Percentiles rank a stretch among this genome's conserved stretches.
Evolutionary conservation across 179 eudicot species (phyloP).

Genomic region (Beta macrorhiza): DNA sequence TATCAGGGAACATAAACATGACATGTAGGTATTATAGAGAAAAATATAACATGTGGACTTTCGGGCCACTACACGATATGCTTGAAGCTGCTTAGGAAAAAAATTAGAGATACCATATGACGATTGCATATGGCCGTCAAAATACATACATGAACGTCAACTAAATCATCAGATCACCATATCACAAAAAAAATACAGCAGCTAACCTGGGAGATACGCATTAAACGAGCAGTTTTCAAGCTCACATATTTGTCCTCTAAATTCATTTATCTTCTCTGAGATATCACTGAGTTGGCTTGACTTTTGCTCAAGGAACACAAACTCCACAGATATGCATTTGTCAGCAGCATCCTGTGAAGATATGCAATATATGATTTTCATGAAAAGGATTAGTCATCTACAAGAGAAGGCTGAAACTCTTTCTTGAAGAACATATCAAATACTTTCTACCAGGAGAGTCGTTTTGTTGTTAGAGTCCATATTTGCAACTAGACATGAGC

Average conservation of each 20-base stretch:
- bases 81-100: background rate
- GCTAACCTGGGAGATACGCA: constrained; percentile 59
- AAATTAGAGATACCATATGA: background rate
- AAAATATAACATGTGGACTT: background rate
- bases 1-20: background rate
- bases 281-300: constrained; percentile 49
- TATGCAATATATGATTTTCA: background rate
- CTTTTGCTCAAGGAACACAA: constrained; percentile 63
- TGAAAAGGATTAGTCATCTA: background rate
- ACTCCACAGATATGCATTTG: constrained; percentile 65
- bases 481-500: constrained; percentile 46
- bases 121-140: background rate
- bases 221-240: constrained; percentile 80
- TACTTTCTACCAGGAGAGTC: constrained; percentile 46
- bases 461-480: constrained; percentile 43
- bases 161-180: constrained; percentile 1
- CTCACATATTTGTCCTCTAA: constrained; percentile 57
- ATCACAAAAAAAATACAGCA: constrained; percentile 11
- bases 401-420: background rate
- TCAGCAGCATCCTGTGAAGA: constrained; percentile 72
- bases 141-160: background rate
- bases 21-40: background rate
- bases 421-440: background rate
- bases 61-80: background rate
- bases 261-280: constrained; percentile 48